A percentile compares a stretch with the other conserved stretches of the same genome.
phyloP scores from a whole-genome alignment of 2,329 filamentous ascomycete genomes.

The Colletotrichum graminicola region DNA sequence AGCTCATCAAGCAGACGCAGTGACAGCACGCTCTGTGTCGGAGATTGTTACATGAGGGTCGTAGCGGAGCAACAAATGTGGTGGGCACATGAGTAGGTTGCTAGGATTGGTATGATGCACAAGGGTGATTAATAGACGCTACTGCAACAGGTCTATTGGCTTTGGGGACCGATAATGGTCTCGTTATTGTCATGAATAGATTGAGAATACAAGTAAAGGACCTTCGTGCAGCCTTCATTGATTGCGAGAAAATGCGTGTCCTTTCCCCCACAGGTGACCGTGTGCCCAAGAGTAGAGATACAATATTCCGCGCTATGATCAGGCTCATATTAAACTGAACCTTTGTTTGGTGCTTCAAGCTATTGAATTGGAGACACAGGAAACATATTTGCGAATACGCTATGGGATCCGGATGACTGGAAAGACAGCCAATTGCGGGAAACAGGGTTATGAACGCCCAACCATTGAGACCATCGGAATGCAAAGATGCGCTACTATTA shows the following conservation, averaged over 20 bases:
- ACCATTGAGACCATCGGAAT: background rate
- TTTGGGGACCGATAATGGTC: constrained; percentile 47
- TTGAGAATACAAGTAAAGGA: constrained; percentile 25
- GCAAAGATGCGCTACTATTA: background rate
- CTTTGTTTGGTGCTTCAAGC: background rate
- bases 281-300: background rate
- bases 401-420: no score
- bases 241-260: constrained; percentile 39
- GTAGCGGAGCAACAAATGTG: background rate
- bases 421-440: no score
- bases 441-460: background rate
- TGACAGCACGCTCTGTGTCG: background rate
- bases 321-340: background rate
- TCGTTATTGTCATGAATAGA: constrained; percentile 47
- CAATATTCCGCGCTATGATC: background rate
- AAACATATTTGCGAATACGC: no score
- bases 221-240: constrained; percentile 42
- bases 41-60: background rate
- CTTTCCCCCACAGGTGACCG: background rate
- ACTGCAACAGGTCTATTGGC: constrained; percentile 45
- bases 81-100: background rate
- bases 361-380: no score
- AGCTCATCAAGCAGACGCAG: background rate
- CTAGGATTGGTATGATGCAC: background rate
- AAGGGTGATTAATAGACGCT: constrained; percentile 31